These are phyloP conservation scores for Suhomyces taliae DNA, from an alignment of 1,139 yeast species.

Conservation along the genomic window DNA sequence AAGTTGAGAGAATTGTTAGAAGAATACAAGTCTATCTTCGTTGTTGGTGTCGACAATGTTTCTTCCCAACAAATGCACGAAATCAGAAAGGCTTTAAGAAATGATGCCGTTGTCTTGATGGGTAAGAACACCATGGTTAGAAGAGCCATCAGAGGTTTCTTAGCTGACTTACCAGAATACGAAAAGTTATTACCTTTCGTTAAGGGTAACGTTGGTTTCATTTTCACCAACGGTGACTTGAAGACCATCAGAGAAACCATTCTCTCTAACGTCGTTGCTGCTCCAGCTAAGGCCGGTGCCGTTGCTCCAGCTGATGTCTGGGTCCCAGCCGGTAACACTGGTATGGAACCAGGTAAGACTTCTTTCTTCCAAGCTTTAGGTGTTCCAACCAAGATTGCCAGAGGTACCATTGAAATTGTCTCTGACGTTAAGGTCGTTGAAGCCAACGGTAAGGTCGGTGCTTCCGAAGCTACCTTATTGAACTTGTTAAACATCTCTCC, in stretches of 20 bases:
- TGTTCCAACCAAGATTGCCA: slow-evolving; percentile 99
- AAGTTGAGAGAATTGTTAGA: slow-evolving; percentile 94
- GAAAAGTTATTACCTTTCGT: slow-evolving; percentile 94
- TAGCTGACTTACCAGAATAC: slow-evolving; percentile 90
- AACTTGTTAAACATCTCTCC: slow-evolving; percentile 99
- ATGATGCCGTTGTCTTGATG: slow-evolving; percentile 93
- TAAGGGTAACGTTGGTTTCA: slow-evolving; percentile 99
- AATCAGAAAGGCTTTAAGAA: slow-evolving; percentile 96
- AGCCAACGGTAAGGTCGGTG: slow-evolving; percentile 89
- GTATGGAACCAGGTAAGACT: slow-evolving; percentile 99
- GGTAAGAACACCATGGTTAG: slow-evolving; percentile 99
- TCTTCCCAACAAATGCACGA: slow-evolving; percentile 99
- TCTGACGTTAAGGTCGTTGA: slow-evolving; percentile 94
- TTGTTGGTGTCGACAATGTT: slow-evolving; percentile 99
- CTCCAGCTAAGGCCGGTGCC: slow-evolving; percentile 99
- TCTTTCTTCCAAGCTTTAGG: slow-evolving; percentile 99
- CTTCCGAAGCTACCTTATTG: slow-evolving; percentile 97
- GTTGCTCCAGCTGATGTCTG: slow-evolving; percentile 96
- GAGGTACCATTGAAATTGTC: slow-evolving; percentile 99
- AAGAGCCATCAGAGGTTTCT: slow-evolving; percentile 98
- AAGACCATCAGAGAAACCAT: slow-evolving; percentile 87
- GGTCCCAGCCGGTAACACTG: slow-evolving; percentile 99
- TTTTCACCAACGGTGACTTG: slow-evolving; percentile 96
- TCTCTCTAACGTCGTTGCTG: slow-evolving; percentile 94
- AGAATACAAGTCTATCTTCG: slow-evolving; percentile 96